Evolutionary conservation across 1,139 yeast species (phyloP).

Genomic region (Geotrichum restrictum): DNA sequence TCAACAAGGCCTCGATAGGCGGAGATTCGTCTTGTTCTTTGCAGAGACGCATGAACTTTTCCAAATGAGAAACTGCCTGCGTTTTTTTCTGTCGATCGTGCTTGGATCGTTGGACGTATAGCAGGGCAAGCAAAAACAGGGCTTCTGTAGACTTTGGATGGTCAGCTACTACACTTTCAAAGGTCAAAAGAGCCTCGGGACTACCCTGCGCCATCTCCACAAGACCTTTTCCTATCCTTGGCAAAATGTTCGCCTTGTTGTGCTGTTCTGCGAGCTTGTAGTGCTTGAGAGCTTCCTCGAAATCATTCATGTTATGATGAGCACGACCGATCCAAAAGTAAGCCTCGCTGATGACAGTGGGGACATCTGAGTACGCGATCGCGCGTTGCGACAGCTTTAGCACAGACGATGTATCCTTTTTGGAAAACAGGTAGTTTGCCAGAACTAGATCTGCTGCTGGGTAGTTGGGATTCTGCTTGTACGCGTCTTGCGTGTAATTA

Average conservation of each 20-base stretch:
- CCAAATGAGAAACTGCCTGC: slow-evolving; percentile 59
- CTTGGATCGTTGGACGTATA: slow-evolving; percentile 51
- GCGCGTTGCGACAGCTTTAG: slow-evolving; percentile 55
- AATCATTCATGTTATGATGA: slow-evolving; percentile 56
- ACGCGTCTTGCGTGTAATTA: slow-evolving; percentile 40
- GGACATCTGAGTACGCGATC: slow-evolving; percentile 41
- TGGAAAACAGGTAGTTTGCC: slow-evolving; percentile 57
- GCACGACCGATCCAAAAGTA: slow-evolving; percentile 85
- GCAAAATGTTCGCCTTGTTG: slow-evolving; percentile 54
- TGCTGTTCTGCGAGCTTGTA: slow-evolving; percentile 51
- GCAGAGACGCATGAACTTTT: slow-evolving; percentile 65
- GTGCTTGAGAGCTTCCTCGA: slow-evolving; percentile 62
- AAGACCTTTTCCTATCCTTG: slow-evolving; percentile 82
- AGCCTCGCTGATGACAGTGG: slow-evolving; percentile 63
- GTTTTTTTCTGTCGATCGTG: slow-evolving; percentile 20
- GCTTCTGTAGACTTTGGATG: slow-evolving; percentile 73
- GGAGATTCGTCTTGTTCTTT: slow-evolving; percentile 59
- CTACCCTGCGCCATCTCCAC: slow-evolving; percentile 68
- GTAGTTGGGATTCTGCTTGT: slow-evolving; percentile 38
- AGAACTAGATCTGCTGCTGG: slow-evolving; percentile 46
- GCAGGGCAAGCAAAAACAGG: slow-evolving; percentile 66
- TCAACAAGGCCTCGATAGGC: slow-evolving; percentile 62
- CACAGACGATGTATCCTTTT: slow-evolving; percentile 55
- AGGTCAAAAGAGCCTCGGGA: slow-evolving; percentile 82
- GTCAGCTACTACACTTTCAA: slow-evolving; percentile 66